These are phyloP conservation scores for Microdochium nivale DNA, from an alignment of 2,329 filamentous ascomycete genomes.

Conservation along the genomic window DNA sequence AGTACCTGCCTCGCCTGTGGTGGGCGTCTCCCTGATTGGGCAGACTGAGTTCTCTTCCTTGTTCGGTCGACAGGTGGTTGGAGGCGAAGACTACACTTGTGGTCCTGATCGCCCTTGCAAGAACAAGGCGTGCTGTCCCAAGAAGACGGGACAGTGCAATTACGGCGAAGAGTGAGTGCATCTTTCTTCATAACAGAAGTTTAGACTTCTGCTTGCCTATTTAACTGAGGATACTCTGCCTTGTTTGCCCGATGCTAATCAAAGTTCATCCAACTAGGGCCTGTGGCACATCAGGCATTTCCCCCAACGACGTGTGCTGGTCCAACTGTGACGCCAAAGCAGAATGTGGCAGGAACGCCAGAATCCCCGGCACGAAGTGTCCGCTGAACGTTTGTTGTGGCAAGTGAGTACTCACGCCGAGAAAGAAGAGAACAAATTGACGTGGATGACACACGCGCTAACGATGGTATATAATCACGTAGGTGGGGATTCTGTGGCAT, in stretches of 20 bases:
- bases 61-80: not conserved
- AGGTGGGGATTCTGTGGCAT: constrained; percentile 5
- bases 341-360: constrained; percentile 20
- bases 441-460: not conserved
- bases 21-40: not conserved
- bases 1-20: not conserved
- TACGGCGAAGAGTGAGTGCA: constrained; percentile 5
- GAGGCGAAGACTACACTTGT: not conserved
- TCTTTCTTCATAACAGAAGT: not conserved
- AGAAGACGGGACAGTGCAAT: constrained; percentile 4
- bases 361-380: constrained; percentile 13
- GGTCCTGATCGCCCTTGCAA: constrained; percentile 1
- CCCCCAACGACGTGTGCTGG: constrained; percentile 18
- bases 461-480: constrained; percentile 5
- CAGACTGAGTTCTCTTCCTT: not conserved
- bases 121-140: constrained; percentile 6
- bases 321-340: constrained; percentile 22
- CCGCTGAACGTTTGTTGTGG: constrained; percentile 28
- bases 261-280: not conserved
- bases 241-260: not conserved
- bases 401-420: constrained; percentile 1
- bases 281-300: constrained; percentile 12
- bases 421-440: constrained; percentile 8
- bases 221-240: not conserved
- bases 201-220: not conserved